Evolutionary conservation across 768 basidiomycete species (phyloP).

Genomic region (Lactarius hatsudake): DNA sequence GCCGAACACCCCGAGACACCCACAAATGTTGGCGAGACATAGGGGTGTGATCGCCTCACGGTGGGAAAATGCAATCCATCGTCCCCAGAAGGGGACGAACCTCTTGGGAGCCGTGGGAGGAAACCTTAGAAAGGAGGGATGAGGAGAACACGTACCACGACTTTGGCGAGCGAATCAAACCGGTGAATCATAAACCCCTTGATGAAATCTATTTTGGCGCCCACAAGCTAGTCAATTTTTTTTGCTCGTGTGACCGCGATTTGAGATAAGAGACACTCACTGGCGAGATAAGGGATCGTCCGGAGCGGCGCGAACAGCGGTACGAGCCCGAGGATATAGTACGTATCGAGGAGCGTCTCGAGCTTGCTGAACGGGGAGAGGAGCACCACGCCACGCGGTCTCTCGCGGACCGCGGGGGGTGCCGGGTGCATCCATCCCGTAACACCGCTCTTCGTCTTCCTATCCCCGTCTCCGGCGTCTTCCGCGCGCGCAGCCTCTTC

Average conservation of each 20-base stretch:
- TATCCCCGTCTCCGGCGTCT: neutral
- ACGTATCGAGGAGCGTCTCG: conserved; percentile 58
- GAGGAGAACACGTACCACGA: conserved; percentile 46
- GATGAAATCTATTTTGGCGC: conserved; percentile 45
- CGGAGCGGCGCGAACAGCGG: conserved; percentile 72
- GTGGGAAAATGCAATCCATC: neutral
- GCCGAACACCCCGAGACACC: neutral
- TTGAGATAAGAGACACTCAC: conserved; percentile 43
- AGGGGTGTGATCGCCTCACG: too few species aligned
- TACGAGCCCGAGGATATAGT: conserved; percentile 59
- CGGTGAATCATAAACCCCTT: conserved; percentile 51
- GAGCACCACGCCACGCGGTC: conserved; percentile 41
- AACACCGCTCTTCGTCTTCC: neutral
- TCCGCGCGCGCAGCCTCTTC: neutral
- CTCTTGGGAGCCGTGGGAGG: neutral
- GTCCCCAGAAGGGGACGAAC: neutral
- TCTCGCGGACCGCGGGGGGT: conserved; percentile 29
- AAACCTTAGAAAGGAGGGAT: neutral
- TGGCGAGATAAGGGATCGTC: conserved; percentile 55
- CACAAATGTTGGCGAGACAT: neutral
- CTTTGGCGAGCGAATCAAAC: conserved; percentile 62
- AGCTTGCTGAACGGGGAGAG: conserved; percentile 42
- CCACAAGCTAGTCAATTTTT: neutral
- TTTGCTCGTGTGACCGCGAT: conserved; percentile 4
- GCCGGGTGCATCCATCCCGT: neutral